phyloP scores from a whole-genome alignment of 306 rosid genomes.

The Quercus dentata region DNA sequence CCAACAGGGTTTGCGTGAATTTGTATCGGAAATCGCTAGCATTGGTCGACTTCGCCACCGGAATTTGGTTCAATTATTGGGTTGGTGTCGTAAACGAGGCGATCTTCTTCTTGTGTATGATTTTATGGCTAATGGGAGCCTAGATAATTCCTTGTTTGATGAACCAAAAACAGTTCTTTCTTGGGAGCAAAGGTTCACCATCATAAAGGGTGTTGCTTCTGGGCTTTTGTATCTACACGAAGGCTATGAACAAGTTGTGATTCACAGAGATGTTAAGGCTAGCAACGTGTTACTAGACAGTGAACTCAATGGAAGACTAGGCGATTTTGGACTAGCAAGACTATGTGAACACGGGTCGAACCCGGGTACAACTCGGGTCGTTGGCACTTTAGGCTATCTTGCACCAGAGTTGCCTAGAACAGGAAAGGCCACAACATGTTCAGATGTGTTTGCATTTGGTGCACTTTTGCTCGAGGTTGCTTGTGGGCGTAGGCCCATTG shows the following conservation, averaged over 20 bases:
- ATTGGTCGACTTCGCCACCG: conserved; percentile 82
- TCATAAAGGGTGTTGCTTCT: conserved; percentile 75
- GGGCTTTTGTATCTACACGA: conserved; percentile 76
- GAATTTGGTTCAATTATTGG: conserved; percentile 66
- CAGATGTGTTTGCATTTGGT: conserved; percentile 77
- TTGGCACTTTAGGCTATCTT: conserved; percentile 76
- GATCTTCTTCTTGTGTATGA: conserved; percentile 79
- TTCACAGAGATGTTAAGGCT: conserved; percentile 84
- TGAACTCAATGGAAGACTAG: conserved; percentile 68
- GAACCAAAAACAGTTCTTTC: conserved; percentile 39
- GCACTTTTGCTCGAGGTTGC: conserved; percentile 74
- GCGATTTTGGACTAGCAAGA: conserved; percentile 80
- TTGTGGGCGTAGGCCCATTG: conserved; percentile 73
- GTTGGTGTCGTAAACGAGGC: conserved; percentile 76
- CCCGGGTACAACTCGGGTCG: conserved; percentile 76
- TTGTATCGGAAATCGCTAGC: conserved; percentile 77
- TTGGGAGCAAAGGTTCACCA: conserved; percentile 74
- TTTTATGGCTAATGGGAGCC: conserved; percentile 79
- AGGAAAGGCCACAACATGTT: conserved; percentile 63
- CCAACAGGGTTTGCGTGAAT: conserved; percentile 74
- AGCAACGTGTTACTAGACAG: conserved; percentile 72
- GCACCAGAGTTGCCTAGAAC: conserved; percentile 84
- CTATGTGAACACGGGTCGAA: conserved; percentile 77
- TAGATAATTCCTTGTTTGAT: conserved; percentile 62
- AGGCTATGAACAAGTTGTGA: conserved; percentile 74